A percentile compares a stretch with the other conserved stretches of the same genome.
Conservation (phyloP, 2,329 filamentous ascomycete genomes). For the Stromatinia cepivora region DNA sequence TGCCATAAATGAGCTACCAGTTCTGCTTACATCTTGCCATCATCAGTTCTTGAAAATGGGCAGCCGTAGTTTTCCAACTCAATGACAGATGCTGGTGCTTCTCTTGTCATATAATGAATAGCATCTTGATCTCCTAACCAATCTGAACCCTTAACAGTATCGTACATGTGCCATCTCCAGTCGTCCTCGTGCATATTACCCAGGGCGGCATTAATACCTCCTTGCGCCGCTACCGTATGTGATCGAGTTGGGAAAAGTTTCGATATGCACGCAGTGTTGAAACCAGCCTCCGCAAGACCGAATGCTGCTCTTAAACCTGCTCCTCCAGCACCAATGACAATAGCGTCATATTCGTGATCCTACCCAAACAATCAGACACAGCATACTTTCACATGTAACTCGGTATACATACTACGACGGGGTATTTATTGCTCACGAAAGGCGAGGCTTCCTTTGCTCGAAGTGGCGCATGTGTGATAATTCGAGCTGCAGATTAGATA, state of each 20-base stretch:
- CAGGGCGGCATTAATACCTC: constrained; percentile 61
- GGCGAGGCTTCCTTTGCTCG: constrained; percentile 91
- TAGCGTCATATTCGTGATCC: constrained; percentile 98
- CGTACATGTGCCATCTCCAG: constrained; percentile 99
- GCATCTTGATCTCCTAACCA: constrained; percentile 97
- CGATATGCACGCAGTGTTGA: constrained; percentile 64
- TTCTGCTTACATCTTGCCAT: constrained; percentile 78
- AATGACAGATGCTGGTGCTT: constrained; percentile 87
- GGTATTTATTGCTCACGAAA: constrained; percentile 86
- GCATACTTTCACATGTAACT: not conserved
- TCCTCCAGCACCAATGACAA: constrained; percentile 65
- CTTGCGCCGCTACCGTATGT: constrained; percentile 67
- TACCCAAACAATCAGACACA: constrained; percentile 43
- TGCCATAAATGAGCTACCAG: not conserved
- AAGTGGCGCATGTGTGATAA: constrained; percentile 82
- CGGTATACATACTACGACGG: constrained; percentile 70
- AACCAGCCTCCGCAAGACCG: constrained; percentile 62
- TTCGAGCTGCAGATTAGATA: constrained; percentile 60
- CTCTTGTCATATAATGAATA: constrained; percentile 97
- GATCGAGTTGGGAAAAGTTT: constrained; percentile 67
- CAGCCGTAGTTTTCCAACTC: constrained; percentile 98
- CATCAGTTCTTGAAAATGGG: constrained; percentile 93
- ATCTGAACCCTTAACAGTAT: constrained; percentile 96
- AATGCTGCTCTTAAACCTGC: constrained; percentile 64
- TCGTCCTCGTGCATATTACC: constrained; percentile 88